Conservation (phyloP, 2,329 filamentous ascomycete genomes). For the Fusarium sp. region DNA sequence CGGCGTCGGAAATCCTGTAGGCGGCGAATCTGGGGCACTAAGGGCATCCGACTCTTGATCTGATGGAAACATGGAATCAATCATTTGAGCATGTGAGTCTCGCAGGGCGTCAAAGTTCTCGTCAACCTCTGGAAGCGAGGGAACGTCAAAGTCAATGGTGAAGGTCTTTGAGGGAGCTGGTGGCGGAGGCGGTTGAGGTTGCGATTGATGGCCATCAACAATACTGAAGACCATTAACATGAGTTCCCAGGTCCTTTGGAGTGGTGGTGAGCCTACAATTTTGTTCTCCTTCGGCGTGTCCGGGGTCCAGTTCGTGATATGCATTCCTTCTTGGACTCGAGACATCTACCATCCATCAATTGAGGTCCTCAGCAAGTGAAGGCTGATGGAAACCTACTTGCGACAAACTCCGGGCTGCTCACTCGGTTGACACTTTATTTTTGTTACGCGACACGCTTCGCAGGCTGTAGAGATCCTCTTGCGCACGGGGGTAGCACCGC, state of each 20-base stretch:
- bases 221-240: conserved; percentile 18
- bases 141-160: conserved; percentile 64
- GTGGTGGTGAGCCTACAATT: conserved; percentile 52
- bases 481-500: conserved; percentile 18
- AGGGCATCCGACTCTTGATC: conserved; percentile 38
- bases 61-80: conserved; percentile 55
- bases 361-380: neutral
- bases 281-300: conserved; percentile 60
- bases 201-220: conserved; percentile 40
- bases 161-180: conserved; percentile 62
- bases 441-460: conserved; percentile 65
- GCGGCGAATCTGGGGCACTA: conserved; percentile 32
- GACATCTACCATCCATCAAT: conserved; percentile 55
- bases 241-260: neutral
- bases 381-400: conserved; percentile 54
- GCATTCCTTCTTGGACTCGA: conserved; percentile 65
- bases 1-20: conserved; percentile 43
- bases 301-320: conserved; percentile 63
- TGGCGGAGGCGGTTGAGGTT: conserved; percentile 40
- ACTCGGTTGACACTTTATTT: conserved; percentile 65
- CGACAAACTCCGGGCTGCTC: conserved; percentile 62
- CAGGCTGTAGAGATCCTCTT: conserved; percentile 59
- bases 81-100: conserved; percentile 55
- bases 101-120: conserved; percentile 58
- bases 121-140: conserved; percentile 52